Base-by-base conservation (phyloP, 2,329 filamentous ascomycete genomes). In the Aspergillus sojae region DNA sequence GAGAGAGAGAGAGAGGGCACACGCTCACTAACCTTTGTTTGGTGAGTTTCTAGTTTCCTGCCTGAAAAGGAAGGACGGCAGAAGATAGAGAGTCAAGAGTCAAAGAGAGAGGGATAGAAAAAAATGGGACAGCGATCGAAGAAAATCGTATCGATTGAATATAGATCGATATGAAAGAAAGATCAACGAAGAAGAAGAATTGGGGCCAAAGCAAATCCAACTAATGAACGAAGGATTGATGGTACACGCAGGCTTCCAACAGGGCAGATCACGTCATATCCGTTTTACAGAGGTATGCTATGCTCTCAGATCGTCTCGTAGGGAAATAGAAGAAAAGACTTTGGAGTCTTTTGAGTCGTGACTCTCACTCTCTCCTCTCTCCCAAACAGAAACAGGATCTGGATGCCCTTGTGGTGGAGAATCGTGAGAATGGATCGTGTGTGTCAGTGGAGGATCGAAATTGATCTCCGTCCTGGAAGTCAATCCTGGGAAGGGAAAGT, bases 391-490 rank as follows among this genome's bases (percentile, higher is more conserved):
- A 55, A 39, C 52, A 55, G 52, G 32, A 55, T 55, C 52, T 39
- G 52, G 52, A 36, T 26, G 21, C 11, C 14, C 32, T 14, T n/a
- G 52, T 19, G n/a, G 52, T 55, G 52, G 52, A 26, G 52, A 41
- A 55, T 55, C 10, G 12, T 55, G 21, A 55, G 21, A 55, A 14
- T 39, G 32, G 52, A 55, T 55, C 52, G 52, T 55, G 52, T 55
- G n/a, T 11, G 52, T 39, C 52, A 55, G 30, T 55, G 52, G 52
- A 55, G 32, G 52, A 55, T 39, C 52, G 32, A 36, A 55, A 55
- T 55, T 55, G 52, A 55, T 55, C 52, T 55, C 52, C 52, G 32
- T 55, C 52, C 52, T 39, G 52, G 52, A 55, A 55, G 52, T 55
- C 52, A 55, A 55, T 55, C 52, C 52, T 55, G 52, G 32, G 21